Conservation (phyloP, 176 grass and related monocot genomes). For the Oryza meyeriana region DNA sequence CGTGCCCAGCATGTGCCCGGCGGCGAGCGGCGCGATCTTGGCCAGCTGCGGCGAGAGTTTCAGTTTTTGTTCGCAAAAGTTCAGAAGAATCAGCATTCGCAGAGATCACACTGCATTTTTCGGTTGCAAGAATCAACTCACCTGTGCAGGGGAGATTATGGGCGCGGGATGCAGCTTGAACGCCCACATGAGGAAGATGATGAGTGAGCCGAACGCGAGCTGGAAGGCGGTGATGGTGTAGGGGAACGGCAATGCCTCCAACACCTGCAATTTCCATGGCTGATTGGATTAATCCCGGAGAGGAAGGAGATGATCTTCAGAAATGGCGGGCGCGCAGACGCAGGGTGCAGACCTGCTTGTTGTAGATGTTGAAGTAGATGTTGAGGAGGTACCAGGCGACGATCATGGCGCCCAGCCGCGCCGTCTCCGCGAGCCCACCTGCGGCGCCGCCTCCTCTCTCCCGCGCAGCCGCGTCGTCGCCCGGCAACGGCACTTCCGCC, state of each 20-base stretch:
- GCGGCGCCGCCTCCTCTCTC: neutral
- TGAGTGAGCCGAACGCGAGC: constrained; percentile 61
- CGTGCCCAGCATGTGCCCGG: constrained; percentile 77
- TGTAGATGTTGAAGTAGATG: constrained; percentile 88
- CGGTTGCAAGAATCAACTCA: constrained; percentile 11
- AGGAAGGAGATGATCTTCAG: neutral
- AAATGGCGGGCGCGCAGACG: neutral
- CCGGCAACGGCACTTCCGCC: neutral
- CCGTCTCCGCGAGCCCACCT: constrained; percentile 18
- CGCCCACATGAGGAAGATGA: constrained; percentile 76
- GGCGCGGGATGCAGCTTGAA: constrained; percentile 55
- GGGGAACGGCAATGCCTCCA: constrained; percentile 66
- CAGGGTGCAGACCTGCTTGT: constrained; percentile 47
- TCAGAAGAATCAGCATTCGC: neutral
- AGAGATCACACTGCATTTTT: neutral
- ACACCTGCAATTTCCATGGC: constrained; percentile 36
- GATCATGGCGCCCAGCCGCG: constrained; percentile 57
- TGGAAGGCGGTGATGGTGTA: constrained; percentile 85
- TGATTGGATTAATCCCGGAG: neutral
- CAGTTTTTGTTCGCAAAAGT: neutral
- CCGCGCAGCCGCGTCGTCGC: neutral
- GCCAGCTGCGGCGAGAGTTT: constrained; percentile 45
- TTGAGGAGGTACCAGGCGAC: constrained; percentile 65
- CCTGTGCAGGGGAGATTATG: constrained; percentile 54
- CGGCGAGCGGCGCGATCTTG: constrained; percentile 65